Evolutionary conservation across 106 monocot genomes (phyloP).

Genomic region (Dioscorea dumetorum): DNA sequence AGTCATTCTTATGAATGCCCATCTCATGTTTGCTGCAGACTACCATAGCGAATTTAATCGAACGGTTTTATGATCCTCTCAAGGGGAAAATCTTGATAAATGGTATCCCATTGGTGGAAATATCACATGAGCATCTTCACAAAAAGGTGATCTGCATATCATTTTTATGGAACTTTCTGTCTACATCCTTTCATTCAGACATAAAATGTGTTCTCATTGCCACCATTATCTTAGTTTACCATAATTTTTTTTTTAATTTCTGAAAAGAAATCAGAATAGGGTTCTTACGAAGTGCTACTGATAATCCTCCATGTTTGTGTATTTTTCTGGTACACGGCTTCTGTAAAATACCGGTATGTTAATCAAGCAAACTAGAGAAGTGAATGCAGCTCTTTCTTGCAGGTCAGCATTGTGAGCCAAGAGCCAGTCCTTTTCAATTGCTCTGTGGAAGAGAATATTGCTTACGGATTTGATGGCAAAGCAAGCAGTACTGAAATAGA

Average conservation of each 20-base stretch:
- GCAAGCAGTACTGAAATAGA: slow-evolving; percentile 63
- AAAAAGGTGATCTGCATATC: slow-evolving; percentile 38
- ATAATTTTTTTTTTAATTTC: too few species aligned
- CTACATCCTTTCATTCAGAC: too few species aligned
- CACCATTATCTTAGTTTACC: too few species aligned
- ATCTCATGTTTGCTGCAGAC: slow-evolving; percentile 47
- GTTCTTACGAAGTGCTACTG: too few species aligned
- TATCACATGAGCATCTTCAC: slow-evolving; percentile 90
- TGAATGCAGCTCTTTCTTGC: slow-evolving; percentile 3
- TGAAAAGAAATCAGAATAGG: too few species aligned
- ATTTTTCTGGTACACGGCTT: too few species aligned
- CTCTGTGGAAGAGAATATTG: slow-evolving; percentile 92
- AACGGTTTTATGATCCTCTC: slow-evolving; percentile 88
- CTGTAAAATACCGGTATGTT: too few species aligned
- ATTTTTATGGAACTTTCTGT: too few species aligned
- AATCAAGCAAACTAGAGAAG: too few species aligned
- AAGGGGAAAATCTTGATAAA: slow-evolving; percentile 90
- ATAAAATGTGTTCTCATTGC: too few species aligned
- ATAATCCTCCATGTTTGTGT: too few species aligned
- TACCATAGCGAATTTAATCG: slow-evolving; percentile 94
- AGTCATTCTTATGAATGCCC: neutral
- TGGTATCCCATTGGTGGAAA: slow-evolving; percentile 76
- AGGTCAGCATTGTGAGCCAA: slow-evolving; percentile 99
- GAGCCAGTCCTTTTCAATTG: slow-evolving; percentile 95
- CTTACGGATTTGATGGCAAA: slow-evolving; percentile 81